Base-by-base conservation (phyloP, 176 grass and related monocot species). In the Oryza meyeriana region DNA sequence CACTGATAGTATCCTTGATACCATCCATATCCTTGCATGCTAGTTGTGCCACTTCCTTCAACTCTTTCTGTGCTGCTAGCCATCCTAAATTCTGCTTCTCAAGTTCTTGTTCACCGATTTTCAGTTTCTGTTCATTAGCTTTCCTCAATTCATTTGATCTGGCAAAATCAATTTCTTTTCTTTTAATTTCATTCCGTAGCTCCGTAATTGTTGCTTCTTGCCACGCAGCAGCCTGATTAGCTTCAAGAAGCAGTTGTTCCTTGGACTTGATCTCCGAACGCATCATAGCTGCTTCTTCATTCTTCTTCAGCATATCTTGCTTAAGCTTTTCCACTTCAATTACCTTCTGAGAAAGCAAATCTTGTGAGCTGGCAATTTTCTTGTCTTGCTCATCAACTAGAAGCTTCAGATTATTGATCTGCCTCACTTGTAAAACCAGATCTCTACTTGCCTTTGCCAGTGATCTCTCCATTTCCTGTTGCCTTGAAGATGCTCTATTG, bases 291-390 rank as follows among this genome's bases (percentile, higher is more conserved):
- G 81, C 82, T 80, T 85, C 85, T 79, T 88, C 81, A 79, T 91
- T 87, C 87, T 94, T 97, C 65, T 88, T 97, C 61, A 76, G 18
- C 48, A 92, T 84, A 55, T 91, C 85, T 12, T 64, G 50, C 86
- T 88, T 91, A 52, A 94, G 88, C 35, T 90, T 87, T 65, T 94
- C 87, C 80, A 97, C 42, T 84, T 94, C 87, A 90, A 41, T 70
- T 45, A 77, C 76, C 73, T 94, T 92, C 39, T 97, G 76, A 64
- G 76, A 77, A 86, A 92, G 87, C 10, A 68, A 85, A 44, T 67
- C 72, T 78, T 89, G 87, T 74, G 84, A 94, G 61, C 52, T 77
- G 28, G 69, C 59, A 75, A 97, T 75, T 66, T 90, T 85, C 33
- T 72, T 84, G 10, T 88, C 89, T 85, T 94, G 91, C 68, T 83